These are phyloP conservation scores for Adansonia grandidieri DNA, from an alignment of 441 rosid genomes.

Conservation along the genomic window DNA sequence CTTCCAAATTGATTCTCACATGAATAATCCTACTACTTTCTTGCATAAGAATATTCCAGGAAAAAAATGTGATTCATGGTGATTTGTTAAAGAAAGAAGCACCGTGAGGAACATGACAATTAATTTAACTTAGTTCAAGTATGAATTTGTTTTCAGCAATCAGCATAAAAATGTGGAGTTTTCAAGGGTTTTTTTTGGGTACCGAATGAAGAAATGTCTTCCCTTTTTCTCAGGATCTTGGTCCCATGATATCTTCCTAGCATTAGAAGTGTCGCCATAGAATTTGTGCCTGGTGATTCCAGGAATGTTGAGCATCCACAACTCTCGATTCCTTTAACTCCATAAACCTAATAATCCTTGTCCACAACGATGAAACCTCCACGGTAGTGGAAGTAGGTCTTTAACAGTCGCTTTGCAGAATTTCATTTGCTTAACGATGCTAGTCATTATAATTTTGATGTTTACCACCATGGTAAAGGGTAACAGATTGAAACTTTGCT, in stretches of 20 bases:
- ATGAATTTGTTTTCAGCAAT: neutral
- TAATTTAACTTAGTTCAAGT: neutral
- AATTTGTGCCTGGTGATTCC: constrained; percentile 76
- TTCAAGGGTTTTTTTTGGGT: neutral
- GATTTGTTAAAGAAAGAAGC: neutral
- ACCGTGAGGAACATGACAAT: neutral
- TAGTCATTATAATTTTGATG: constrained; percentile 39
- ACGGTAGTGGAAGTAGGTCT: constrained; percentile 69
- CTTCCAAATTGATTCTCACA: neutral
- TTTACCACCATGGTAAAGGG: constrained; percentile 44
- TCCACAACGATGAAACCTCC: constrained; percentile 62
- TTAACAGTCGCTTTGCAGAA: constrained; percentile 60
- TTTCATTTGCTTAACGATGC: constrained; percentile 37
- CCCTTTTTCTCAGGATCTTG: constrained; percentile 47
- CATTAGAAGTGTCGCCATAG: constrained; percentile 76
- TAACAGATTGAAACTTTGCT: constrained; percentile 53
- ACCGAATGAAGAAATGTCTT: neutral
- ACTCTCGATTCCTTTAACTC: constrained; percentile 53
- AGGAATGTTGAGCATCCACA: constrained; percentile 60
- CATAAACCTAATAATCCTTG: constrained; percentile 48
- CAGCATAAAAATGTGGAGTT: neutral
- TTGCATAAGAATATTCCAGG: neutral
- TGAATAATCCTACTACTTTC: neutral
- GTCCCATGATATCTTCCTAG: constrained; percentile 75
- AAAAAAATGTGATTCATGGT: neutral